Percentiles rank a stretch among this genome's conserved stretches.
Evolutionary conservation across 495 filamentous ascomycete species (phyloP).

Genomic region (Chaetomidium leptoderma): DNA sequence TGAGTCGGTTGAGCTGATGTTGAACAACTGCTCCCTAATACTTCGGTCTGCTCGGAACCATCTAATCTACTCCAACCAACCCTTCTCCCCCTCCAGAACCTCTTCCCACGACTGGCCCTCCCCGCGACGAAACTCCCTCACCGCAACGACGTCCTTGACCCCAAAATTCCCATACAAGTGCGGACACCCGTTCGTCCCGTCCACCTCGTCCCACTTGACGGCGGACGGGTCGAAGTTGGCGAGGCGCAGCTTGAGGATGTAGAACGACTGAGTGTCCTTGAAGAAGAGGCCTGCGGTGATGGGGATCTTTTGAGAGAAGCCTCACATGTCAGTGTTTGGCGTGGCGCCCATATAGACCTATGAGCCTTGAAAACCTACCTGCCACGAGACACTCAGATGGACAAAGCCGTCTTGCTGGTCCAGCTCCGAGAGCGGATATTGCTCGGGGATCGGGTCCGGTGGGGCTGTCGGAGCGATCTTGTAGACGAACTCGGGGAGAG

Average conservation of each 20-base stretch:
- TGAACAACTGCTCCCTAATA: too few relatives aligned
- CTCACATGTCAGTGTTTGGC: not conserved
- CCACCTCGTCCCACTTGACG: slow-evolving; percentile 43
- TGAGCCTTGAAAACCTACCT: slow-evolving; percentile 31
- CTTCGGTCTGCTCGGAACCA: too few relatives aligned
- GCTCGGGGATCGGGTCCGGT: slow-evolving; percentile 44
- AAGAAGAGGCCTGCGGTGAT: slow-evolving; percentile 50
- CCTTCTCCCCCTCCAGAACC: slow-evolving; percentile 26
- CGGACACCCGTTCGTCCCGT: slow-evolving; percentile 37
- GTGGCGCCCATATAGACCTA: not conserved
- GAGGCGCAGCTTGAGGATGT: slow-evolving; percentile 41
- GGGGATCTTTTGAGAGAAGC: slow-evolving; percentile 34
- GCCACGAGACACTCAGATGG: slow-evolving; percentile 46
- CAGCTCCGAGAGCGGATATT: slow-evolving; percentile 47
- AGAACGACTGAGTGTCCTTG: slow-evolving; percentile 29
- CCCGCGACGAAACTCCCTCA: slow-evolving; percentile 29
- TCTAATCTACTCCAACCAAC: slow-evolving; percentile 29
- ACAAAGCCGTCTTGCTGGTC: slow-evolving; percentile 53
- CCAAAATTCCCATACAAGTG: slow-evolving; percentile 50
- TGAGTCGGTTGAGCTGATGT: not conserved
- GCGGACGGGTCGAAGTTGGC: slow-evolving; percentile 20
- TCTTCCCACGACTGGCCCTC: slow-evolving; percentile 38
- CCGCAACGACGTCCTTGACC: slow-evolving; percentile 33
- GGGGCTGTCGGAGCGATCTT: slow-evolving; percentile 47
- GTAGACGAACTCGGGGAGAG: slow-evolving; percentile 47